These are phyloP conservation scores for Solanum megistacrolobum DNA, from an alignment of 257 asterid genomes.

Conservation along the genomic window DNA sequence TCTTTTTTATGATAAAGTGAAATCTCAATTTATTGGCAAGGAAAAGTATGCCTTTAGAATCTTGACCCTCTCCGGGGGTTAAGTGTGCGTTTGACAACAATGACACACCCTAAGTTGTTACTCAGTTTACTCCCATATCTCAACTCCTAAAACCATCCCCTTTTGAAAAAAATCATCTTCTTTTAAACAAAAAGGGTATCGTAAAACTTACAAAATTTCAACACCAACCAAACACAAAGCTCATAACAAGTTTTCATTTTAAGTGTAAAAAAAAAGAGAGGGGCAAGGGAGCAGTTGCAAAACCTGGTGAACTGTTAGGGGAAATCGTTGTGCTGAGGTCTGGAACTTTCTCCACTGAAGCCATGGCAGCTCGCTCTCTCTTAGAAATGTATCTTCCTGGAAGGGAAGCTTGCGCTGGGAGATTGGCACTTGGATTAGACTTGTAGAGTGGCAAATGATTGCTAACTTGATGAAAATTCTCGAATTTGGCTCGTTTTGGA, in stretches of 20 bases:
- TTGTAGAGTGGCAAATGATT: neutral
- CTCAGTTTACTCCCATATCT: neutral
- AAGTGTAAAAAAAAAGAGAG: neutral
- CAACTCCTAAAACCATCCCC: neutral
- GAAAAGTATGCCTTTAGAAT: neutral
- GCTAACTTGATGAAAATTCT: neutral
- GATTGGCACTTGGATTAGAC: neutral
- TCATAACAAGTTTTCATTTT: neutral
- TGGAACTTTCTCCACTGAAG: neutral
- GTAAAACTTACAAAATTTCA: neutral
- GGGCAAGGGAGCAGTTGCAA: neutral
- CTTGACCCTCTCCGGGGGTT: neutral
- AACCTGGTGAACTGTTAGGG: constrained; percentile 31
- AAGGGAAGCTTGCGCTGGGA: constrained; percentile 29
- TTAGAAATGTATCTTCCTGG: constrained; percentile 82
- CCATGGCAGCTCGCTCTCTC: constrained; percentile 54
- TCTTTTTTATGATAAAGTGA: neutral
- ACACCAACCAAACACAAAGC: neutral
- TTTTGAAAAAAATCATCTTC: neutral
- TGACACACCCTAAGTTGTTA: neutral
- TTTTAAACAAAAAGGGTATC: neutral
- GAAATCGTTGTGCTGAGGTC: neutral
- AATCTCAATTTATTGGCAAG: neutral
- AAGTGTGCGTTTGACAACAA: neutral
- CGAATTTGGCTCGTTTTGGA: constrained; percentile 26